A percentile compares a stretch with the other conserved stretches of the same genome.
These are phyloP conservation scores for Nannizzia gypsea DNA, from an alignment of 2,329 filamentous ascomycete genomes.

Conservation along the genomic window DNA sequence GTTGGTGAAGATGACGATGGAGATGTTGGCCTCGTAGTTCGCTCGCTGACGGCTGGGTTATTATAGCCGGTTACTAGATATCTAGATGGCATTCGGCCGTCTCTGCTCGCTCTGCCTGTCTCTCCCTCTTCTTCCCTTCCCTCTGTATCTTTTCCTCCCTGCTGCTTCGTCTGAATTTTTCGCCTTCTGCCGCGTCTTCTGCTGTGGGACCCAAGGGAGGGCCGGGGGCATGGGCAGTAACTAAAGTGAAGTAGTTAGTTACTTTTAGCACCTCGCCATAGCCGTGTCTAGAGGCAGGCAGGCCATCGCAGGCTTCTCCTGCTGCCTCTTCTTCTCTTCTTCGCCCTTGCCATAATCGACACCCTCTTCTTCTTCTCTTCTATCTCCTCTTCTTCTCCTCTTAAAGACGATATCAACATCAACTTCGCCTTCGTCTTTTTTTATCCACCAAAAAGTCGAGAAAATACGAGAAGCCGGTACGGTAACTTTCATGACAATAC, in stretches of 20 bases:
- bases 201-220: neutral
- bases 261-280: no score
- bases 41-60: no score
- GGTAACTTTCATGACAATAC: neutral
- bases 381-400: no score
- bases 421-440: neutral
- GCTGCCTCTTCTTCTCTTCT: neutral
- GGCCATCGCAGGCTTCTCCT: no score
- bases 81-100: neutral
- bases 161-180: neutral
- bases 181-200: neutral
- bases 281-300: no score
- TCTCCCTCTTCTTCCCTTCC: neutral
- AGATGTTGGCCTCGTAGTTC: no score
- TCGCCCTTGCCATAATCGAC: neutral
- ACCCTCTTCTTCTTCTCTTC: neutral
- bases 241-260: no score
- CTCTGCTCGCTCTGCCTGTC: neutral
- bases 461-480: neutral
- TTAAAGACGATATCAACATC: no score
- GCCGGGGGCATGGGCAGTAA: no score
- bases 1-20: no score
- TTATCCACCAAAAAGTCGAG: neutral
- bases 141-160: neutral
- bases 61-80: no score